These are phyloP conservation scores for Pseudocercospora fuligena DNA, from an alignment of 2,329 filamentous ascomycete species.

Conservation along the genomic window DNA sequence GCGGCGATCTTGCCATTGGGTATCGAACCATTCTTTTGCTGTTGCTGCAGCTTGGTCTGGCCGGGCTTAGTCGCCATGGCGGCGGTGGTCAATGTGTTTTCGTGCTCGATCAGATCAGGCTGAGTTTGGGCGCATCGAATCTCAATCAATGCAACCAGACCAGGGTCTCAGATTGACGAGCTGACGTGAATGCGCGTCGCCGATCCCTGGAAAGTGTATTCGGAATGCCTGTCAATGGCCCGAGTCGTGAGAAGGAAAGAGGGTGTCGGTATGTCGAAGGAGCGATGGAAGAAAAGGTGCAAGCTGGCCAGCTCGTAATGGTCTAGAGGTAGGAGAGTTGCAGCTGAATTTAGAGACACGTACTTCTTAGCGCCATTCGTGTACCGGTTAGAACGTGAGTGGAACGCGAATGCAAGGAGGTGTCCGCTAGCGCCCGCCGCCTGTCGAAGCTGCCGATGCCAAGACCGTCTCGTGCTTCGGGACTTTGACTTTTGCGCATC, in stretches of 20 bases:
- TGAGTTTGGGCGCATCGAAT: constrained; percentile 1
- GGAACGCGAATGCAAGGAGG: not conserved
- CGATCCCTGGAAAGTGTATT: constrained; percentile 1
- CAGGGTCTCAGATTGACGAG: not conserved
- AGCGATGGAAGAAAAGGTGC: not conserved
- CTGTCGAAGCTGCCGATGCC: too few relatives aligned
- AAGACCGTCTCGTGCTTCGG: too few relatives aligned
- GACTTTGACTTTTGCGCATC: not conserved
- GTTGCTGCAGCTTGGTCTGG: constrained; percentile 23
- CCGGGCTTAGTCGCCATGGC: constrained; percentile 30
- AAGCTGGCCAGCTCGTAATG: not conserved
- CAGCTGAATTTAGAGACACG: constrained; percentile 5
- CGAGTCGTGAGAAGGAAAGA: constrained; percentile 10
- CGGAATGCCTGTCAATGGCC: not conserved
- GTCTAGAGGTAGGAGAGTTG: not conserved
- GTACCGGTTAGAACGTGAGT: not conserved
- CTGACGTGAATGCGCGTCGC: not conserved
- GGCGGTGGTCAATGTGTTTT: not conserved
- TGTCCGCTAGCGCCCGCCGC: not conserved
- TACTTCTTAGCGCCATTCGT: not conserved
- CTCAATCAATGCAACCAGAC: not conserved
- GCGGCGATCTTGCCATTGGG: constrained; percentile 26
- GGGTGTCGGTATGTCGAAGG: not conserved
- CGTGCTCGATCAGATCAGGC: not conserved
- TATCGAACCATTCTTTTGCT: constrained; percentile 18